A percentile compares a stretch with the other conserved stretches of the same genome.
Evolutionary conservation across 257 asterid genomes (phyloP).

Genomic region (Scutellaria barbata): DNA sequence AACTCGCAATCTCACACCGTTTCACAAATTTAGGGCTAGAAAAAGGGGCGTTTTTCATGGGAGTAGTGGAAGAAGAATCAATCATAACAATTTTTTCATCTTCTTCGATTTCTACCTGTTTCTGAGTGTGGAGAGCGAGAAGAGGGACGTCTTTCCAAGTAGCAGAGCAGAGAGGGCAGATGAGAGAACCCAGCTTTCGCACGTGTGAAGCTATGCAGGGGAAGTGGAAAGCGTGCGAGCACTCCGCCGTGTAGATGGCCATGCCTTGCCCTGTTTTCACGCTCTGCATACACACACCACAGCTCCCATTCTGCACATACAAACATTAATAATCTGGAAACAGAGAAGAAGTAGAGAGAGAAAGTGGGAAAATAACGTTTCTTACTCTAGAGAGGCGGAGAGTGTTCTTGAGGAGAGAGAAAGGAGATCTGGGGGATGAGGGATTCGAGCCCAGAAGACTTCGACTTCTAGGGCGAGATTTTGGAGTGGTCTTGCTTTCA

Average conservation of each 20-base stretch:
- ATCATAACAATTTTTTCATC: conserved; percentile 24
- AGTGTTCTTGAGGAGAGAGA: conserved; percentile 78
- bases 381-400: conserved; percentile 83
- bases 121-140: conserved; percentile 51
- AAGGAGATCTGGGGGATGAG: conserved; percentile 96
- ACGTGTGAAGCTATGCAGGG: conserved; percentile 80
- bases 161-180: conserved; percentile 79
- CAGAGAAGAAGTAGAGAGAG: background rate
- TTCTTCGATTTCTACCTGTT: background rate
- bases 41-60: conserved; percentile 31
- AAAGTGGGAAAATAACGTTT: background rate
- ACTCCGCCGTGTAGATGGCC: conserved; percentile 94
- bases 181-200: conserved; percentile 50
- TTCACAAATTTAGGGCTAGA: conserved; percentile 33
- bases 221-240: conserved; percentile 84
- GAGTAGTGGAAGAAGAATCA: conserved; percentile 14
- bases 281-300: conserved; percentile 86
- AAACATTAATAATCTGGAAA: background rate
- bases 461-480: conserved; percentile 43
- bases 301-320: conserved; percentile 60
- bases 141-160: conserved; percentile 82
- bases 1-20: conserved; percentile 36
- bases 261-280: conserved; percentile 75
- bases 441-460: conserved; percentile 52
- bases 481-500: conserved; percentile 60